These are phyloP conservation scores for Ricinus communis DNA, from an alignment of 345 rosid genomes.

Conservation along the genomic window DNA sequence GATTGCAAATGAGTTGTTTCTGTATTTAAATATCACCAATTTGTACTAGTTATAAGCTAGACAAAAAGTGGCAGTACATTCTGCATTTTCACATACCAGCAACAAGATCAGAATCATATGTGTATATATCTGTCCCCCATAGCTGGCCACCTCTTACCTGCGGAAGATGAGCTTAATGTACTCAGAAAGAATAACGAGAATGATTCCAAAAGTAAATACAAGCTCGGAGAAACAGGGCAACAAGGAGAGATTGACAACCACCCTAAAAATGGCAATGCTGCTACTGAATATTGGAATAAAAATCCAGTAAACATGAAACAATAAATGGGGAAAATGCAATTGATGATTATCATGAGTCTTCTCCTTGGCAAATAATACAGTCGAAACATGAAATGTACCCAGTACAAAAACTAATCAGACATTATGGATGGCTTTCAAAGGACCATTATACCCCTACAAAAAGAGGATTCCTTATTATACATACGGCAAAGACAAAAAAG, in stretches of 20 bases:
- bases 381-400: too few relatives aligned
- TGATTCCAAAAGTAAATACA: neutral
- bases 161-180: conserved; percentile 22
- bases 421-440: too few relatives aligned
- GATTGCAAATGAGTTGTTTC: conserved; percentile 24
- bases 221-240: too few relatives aligned
- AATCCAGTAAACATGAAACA: neutral
- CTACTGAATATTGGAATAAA: neutral
- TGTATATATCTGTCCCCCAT: conserved; percentile 98
- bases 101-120: conserved; percentile 97
- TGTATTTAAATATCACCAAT: neutral
- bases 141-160: conserved; percentile 99
- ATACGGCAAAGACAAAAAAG: too few relatives aligned
- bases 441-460: too few relatives aligned
- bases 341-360: neutral
- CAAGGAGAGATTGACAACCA: neutral
- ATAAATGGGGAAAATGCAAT: neutral
- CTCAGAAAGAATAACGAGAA: conserved; percentile 4
- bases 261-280: neutral
- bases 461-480: too few relatives aligned
- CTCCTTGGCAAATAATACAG: neutral
- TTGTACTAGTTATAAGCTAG: neutral
- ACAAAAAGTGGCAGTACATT: neutral
- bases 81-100: conserved; percentile 58
- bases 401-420: too few relatives aligned